These are phyloP conservation scores for Iodosphaeria phyllophila DNA, from an alignment of 2,329 filamentous ascomycete genomes.

Conservation along the genomic window DNA sequence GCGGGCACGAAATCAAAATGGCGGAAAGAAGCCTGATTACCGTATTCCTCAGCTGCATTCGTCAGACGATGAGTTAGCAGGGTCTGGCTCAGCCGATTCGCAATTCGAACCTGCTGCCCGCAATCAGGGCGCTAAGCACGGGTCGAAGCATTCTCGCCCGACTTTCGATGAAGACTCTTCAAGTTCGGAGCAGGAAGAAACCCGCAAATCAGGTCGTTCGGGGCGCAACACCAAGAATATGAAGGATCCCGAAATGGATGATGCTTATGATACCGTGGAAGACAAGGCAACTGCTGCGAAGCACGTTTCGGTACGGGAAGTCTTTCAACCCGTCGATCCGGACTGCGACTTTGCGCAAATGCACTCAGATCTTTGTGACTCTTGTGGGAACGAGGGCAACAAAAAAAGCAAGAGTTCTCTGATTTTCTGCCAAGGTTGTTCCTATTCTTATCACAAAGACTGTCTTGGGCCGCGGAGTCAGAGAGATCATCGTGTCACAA, in stretches of 20 bases:
- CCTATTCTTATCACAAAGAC: constrained; percentile 59
- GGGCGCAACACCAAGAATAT: constrained; percentile 24
- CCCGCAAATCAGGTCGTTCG: constrained; percentile 28
- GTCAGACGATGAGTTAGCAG: no score
- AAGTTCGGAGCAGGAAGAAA: no score
- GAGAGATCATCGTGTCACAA: constrained; percentile 81
- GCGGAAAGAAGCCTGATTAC: no score
- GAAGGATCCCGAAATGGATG: constrained; percentile 35
- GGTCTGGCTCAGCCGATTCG: no score
- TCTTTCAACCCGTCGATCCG: constrained; percentile 43
- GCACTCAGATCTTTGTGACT: constrained; percentile 55
- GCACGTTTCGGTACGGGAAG: constrained; percentile 49
- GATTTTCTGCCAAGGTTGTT: constrained; percentile 84
- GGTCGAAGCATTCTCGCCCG: no score
- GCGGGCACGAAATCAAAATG: no score
- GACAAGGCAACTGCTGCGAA: constrained; percentile 28
- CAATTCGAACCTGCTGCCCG: no score
- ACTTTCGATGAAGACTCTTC: no score
- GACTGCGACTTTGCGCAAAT: constrained; percentile 48
- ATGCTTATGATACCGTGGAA: constrained; percentile 35
- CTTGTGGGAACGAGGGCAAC: constrained; percentile 40
- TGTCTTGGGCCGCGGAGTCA: constrained; percentile 59
- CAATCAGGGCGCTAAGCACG: no score
- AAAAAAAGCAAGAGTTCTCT: constrained; percentile 44
- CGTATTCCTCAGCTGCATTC: no score